Conservation (phyloP, 208 protist genomes). For the Borovskyia barvae region DNA sequence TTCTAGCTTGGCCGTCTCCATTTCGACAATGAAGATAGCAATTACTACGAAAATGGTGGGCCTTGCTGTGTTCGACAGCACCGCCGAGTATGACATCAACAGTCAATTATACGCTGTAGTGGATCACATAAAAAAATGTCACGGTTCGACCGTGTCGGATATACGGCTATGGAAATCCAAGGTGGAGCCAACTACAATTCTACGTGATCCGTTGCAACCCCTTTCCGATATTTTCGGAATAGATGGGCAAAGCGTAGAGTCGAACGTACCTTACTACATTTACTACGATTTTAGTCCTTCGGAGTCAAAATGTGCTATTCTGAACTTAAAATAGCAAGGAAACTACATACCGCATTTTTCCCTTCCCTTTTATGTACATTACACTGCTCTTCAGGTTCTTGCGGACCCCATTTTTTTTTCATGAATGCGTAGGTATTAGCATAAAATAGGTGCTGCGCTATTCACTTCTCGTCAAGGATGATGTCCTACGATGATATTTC, state of each 20-base stretch:
- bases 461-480: no score
- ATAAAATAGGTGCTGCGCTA: no score
- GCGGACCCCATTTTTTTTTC: no score
- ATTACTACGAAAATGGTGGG: conserved; percentile 67
- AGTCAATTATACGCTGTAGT: conserved; percentile 43
- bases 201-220: conserved; percentile 48
- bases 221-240: conserved; percentile 42
- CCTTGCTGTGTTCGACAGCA: conserved; percentile 61
- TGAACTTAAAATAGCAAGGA: conserved; percentile 29
- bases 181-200: conserved; percentile 63
- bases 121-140: conserved; percentile 45
- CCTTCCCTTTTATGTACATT: not conserved
- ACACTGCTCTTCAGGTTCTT: not conserved
- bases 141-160: conserved; percentile 43
- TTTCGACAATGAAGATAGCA: conserved; percentile 8
- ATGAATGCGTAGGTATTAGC: no score
- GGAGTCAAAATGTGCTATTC: conserved; percentile 31
- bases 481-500: no score
- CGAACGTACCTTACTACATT: conserved; percentile 8
- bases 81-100: conserved; percentile 23
- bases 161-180: conserved; percentile 65
- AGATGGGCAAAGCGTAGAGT: conserved; percentile 1
- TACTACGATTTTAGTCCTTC: conserved; percentile 73
- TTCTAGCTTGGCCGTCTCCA: no score
- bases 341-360: no score